Evolutionary conservation across 768 basidiomycete genomes (phyloP), one percentile per base, ranked within the genome.

Genomic region (Neoboletus brunneissimus): DNA sequence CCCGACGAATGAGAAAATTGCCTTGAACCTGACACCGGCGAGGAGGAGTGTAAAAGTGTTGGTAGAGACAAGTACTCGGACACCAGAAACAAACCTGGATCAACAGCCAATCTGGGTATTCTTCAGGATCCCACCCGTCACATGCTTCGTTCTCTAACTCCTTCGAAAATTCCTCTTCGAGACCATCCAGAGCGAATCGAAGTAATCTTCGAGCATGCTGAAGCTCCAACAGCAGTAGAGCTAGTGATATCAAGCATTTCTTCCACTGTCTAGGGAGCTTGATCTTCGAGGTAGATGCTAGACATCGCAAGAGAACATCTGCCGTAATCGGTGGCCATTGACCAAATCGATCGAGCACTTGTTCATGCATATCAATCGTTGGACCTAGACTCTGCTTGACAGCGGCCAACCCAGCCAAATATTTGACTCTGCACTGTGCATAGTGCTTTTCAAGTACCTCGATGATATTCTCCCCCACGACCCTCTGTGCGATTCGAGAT

Each of bases 61-160:
- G n/a, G n/a, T 31, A 31, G 11, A 11, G 31, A 31, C 31, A 31
- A 31, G 10, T 1, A 5, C 22, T 34, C 12, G 2, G 18, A 20
- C 13, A 20, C 9, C 0, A 23, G 4, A 42, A 25, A 45, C 43
- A 20, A n/a, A 76, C 74, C 65, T 80, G 78, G 15, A 80, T 72
- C 29, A 79, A 58, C 0, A 77, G 62, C 79, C 78, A 80, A 50
- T 77, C 76, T 3, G 72, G 65, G 58, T 71, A 54, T 2, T 46
- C 43, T 23, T 55, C 52, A 4, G 56, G 2, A 11, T 12, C 25
- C 57, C 60, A 61, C 18, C 53, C 61, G 13, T 63, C 51, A n/a
- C 51, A 61, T 15, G 55, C 61, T 6, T 52, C 47, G n/a, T 61
- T 66, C 32, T 61, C 55, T 29, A 29, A 9, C 8, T 29, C 29